A percentile compares a stretch with the other conserved stretches of the same genome.
Evolutionary conservation across 768 basidiomycete genomes (phyloP).

Genomic region (Fomitopsis serialis): DNA sequence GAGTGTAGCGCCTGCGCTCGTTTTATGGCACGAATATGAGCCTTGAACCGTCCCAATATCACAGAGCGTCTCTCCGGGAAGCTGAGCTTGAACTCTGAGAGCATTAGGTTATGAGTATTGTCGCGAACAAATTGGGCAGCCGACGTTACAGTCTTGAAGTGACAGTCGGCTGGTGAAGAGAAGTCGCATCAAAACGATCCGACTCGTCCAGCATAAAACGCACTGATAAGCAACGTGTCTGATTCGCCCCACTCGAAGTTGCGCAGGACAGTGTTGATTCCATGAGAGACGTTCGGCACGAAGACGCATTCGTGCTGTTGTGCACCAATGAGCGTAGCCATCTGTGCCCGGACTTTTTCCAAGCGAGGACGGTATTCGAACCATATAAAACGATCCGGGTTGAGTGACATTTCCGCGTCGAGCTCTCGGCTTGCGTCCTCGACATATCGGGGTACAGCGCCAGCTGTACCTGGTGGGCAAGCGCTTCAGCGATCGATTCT

Average conservation of each 20-base stretch:
- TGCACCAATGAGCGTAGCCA: constrained; percentile 45
- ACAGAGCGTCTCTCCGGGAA: constrained; percentile 55
- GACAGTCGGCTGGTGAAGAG: constrained; percentile 39
- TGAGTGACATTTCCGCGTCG: constrained; percentile 40
- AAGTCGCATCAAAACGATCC: background rate
- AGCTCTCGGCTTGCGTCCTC: constrained; percentile 11
- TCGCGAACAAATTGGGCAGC: constrained; percentile 51
- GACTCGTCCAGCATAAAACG: constrained; percentile 15
- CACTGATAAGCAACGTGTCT: constrained; percentile 62
- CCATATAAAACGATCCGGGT: constrained; percentile 54
- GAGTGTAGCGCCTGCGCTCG: constrained; percentile 5
- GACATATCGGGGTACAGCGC: no score
- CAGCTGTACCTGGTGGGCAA: no score
- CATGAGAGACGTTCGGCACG: constrained; percentile 56
- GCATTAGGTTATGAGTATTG: constrained; percentile 42
- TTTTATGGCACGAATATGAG: constrained; percentile 26
- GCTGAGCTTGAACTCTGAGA: constrained; percentile 41
- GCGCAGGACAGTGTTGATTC: constrained; percentile 55
- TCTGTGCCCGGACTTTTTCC: constrained; percentile 32
- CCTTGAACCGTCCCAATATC: constrained; percentile 43
- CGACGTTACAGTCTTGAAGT: constrained; percentile 47
- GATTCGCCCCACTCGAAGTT: constrained; percentile 60
- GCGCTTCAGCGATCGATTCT: no score
- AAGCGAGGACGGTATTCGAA: constrained; percentile 31
- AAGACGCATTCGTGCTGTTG: constrained; percentile 50